These are phyloP conservation scores for Asterella californica DNA, from an alignment of 225 moss, liverwort and hornwort genomes.

Conservation along the genomic window DNA sequence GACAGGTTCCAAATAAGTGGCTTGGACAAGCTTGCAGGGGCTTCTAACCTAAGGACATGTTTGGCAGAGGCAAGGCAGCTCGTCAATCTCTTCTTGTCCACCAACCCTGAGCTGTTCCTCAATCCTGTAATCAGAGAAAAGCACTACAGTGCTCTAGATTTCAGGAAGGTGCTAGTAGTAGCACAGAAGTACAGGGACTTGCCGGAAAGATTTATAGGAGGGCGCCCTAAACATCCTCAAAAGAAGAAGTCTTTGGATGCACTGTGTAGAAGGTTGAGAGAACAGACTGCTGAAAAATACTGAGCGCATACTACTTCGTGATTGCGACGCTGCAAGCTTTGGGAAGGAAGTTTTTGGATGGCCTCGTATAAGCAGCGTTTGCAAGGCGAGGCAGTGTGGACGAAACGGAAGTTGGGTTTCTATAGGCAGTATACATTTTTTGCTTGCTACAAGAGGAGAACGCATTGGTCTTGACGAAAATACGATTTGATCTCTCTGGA, in stretches of 20 bases:
- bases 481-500: slow-evolving; percentile 1
- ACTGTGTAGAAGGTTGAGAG: slow-evolving; percentile 74
- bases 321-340: neutral
- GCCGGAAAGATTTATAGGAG: slow-evolving; percentile 62
- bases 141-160: slow-evolving; percentile 71
- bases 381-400: neutral
- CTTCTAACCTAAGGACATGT: slow-evolving; percentile 61
- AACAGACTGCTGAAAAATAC: slow-evolving; percentile 34
- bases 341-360: neutral
- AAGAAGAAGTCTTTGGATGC: slow-evolving; percentile 78
- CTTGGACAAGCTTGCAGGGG: slow-evolving; percentile 60
- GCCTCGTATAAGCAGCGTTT: neutral
- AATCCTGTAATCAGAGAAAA: slow-evolving; percentile 91
- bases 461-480: neutral
- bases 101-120: slow-evolving; percentile 71
- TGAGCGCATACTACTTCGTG: slow-evolving; percentile 24
- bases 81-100: slow-evolving; percentile 70
- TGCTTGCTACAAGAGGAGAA: slow-evolving; percentile 21
- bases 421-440: slow-evolving; percentile 21
- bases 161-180: slow-evolving; percentile 59
- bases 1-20: slow-evolving; percentile 75
- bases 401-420: slow-evolving; percentile 6
- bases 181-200: slow-evolving; percentile 88
- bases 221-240: slow-evolving; percentile 62
- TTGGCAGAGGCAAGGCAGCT: slow-evolving; percentile 82